These are phyloP conservation scores for Xylaria grammica DNA, from an alignment of 495 filamentous ascomycete genomes.

Conservation along the genomic window DNA sequence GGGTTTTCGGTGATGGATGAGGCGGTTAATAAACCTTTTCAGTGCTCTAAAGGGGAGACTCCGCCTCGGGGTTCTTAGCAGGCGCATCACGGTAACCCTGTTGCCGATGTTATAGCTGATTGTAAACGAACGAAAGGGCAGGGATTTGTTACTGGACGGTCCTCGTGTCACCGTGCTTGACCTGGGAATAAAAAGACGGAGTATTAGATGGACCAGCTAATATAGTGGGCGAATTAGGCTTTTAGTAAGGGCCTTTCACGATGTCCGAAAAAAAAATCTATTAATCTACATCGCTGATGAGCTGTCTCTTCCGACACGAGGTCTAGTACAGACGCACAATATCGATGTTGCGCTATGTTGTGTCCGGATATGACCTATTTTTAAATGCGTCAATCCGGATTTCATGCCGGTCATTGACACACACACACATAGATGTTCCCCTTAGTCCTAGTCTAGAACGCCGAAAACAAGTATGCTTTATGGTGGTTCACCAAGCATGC, in stretches of 20 bases:
- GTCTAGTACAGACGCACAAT: neutral
- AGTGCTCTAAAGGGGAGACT: conserved; percentile 14
- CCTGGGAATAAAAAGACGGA: neutral
- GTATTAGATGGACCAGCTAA: neutral
- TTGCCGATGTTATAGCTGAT: neutral
- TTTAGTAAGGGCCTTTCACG: neutral
- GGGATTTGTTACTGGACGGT: neutral
- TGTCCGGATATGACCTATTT: conserved; percentile 21
- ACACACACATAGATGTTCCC: neutral
- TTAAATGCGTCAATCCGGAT: conserved; percentile 11
- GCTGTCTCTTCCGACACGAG: neutral
- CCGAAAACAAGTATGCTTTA: neutral
- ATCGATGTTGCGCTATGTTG: neutral
- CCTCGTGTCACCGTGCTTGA: neutral
- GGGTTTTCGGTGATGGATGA: conserved; percentile 7
- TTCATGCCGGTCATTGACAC: conserved; percentile 6
- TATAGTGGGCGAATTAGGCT: neutral
- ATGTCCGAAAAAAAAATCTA: neutral
- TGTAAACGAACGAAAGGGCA: neutral
- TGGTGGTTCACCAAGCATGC: conserved; percentile 4
- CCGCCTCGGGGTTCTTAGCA: neutral
- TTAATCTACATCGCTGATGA: conserved; percentile 12
- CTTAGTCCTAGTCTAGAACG: neutral
- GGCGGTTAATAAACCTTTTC: conserved; percentile 12
- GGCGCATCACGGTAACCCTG: neutral